These are phyloP conservation scores for Salix suchowensis DNA, from an alignment of 345 rosid species.

Conservation along the genomic window DNA sequence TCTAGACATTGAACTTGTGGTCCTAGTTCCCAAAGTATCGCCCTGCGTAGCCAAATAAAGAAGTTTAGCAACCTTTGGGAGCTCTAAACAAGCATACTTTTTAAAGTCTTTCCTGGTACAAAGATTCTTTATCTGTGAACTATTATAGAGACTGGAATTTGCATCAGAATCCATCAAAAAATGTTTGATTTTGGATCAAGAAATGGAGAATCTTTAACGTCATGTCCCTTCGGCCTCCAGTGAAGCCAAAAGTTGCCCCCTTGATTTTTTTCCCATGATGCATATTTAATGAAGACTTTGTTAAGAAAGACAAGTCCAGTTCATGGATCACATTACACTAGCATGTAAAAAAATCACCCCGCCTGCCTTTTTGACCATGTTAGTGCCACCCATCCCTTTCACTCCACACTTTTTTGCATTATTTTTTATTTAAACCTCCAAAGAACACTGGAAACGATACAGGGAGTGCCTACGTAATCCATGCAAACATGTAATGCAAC, in stretches of 20 bases:
- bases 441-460: neutral
- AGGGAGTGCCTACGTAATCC: constrained; percentile 24
- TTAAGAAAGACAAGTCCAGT: constrained; percentile 43
- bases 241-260: constrained; percentile 45
- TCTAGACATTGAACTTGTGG: constrained; percentile 19
- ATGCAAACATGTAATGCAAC: constrained; percentile 33
- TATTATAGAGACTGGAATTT: constrained; percentile 27
- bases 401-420: neutral
- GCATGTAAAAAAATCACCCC: constrained; percentile 32
- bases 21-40: constrained; percentile 30
- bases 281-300: constrained; percentile 21
- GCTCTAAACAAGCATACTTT: constrained; percentile 42
- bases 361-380: constrained; percentile 42
- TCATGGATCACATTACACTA: constrained; percentile 51
- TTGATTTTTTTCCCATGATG: constrained; percentile 28
- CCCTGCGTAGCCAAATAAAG: constrained; percentile 18
- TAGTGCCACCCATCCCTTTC: constrained; percentile 46
- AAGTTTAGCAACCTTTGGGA: constrained; percentile 38
- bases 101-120: constrained; percentile 25
- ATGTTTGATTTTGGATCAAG: constrained; percentile 34
- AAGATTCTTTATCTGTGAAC: constrained; percentile 23
- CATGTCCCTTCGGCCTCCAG: constrained; percentile 47
- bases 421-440: neutral
- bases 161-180: constrained; percentile 59
- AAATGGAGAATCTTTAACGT: constrained; percentile 60